Percentiles rank a stretch among this genome's conserved stretches.
These are phyloP conservation scores for Globisporangium splendens DNA, from an alignment of 352 stramenopile genomes.

Conservation along the genomic window DNA sequence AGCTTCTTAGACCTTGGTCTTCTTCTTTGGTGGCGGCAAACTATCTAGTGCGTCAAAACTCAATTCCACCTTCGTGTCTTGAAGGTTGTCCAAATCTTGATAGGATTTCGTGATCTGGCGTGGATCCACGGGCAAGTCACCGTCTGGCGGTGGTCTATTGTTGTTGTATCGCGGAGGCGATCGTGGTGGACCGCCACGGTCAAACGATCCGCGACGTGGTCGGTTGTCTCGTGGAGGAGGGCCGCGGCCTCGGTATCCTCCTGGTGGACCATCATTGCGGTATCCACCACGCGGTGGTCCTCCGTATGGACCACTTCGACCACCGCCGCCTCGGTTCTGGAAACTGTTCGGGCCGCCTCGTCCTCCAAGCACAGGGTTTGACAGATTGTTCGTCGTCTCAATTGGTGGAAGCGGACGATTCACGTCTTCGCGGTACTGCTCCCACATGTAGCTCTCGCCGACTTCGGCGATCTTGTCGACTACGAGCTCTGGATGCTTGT, in stretches of 20 bases:
- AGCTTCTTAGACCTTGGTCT: constrained; percentile 61
- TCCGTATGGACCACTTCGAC: constrained; percentile 21
- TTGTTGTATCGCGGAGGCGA: constrained; percentile 31
- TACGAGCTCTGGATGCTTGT: constrained; percentile 82
- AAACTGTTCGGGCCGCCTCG: constrained; percentile 29
- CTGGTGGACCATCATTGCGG: constrained; percentile 42
- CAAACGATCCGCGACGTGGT: constrained; percentile 40
- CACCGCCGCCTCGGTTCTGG: constrained; percentile 25
- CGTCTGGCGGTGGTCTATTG: constrained; percentile 40
- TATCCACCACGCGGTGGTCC: constrained; percentile 33
- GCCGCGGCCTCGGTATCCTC: constrained; percentile 47
- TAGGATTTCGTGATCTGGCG: constrained; percentile 83
- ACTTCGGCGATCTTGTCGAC: constrained; percentile 81
- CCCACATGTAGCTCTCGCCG: constrained; percentile 86
- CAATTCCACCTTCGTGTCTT: constrained; percentile 81
- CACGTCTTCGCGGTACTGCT: constrained; percentile 79
- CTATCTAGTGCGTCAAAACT: constrained; percentile 80
- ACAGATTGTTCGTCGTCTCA: constrained; percentile 64
- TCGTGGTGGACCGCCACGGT: constrained; percentile 21
- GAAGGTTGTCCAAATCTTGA: constrained; percentile 78
- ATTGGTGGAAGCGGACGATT: constrained; percentile 73
- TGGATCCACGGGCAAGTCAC: constrained; percentile 72
- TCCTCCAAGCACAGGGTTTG: constrained; percentile 51
- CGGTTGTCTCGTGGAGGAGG: constrained; percentile 46
- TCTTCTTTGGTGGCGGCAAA: constrained; percentile 83